A percentile compares a stretch with the other conserved stretches of the same genome.
Evolutionary conservation across 2,329 filamentous ascomycete genomes (phyloP).

Genomic region (Aspergillus thermomutatus): DNA sequence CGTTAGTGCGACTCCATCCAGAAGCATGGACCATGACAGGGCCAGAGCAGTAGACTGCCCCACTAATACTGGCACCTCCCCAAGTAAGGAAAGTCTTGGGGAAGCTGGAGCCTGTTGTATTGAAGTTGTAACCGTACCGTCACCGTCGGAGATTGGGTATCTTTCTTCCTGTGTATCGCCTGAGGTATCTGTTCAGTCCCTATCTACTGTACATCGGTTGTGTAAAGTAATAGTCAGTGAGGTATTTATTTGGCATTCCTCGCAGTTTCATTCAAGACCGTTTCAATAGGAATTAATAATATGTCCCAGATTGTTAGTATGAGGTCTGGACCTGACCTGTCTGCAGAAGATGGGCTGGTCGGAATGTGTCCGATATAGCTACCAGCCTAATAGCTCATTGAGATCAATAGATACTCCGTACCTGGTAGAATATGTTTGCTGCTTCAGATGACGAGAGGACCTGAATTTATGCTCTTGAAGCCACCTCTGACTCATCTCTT

Average conservation of each 20-base stretch:
- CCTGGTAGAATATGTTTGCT: not conserved
- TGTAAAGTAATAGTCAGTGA: no score
- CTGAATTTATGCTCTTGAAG: no score
- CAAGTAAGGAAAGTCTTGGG: no score
- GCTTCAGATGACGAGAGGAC: no score
- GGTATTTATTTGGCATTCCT: not conserved
- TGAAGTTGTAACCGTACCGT: constrained; percentile 8
- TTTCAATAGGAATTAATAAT: not conserved
- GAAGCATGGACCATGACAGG: constrained; percentile 18
- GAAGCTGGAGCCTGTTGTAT: constrained; percentile 15
- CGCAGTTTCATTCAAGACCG: no score
- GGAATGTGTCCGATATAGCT: not conserved
- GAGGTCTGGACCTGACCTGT: not conserved
- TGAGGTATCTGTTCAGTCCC: not conserved
- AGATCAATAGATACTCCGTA: not conserved
- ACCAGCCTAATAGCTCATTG: not conserved
- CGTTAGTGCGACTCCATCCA: constrained; percentile 1
- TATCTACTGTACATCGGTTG: not conserved
- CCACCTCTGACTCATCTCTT: not conserved
- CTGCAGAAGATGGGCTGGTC: not conserved
- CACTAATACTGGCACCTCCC: no score
- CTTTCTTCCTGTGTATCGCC: not conserved
- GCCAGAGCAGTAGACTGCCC: constrained; percentile 12
- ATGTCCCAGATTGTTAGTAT: not conserved
- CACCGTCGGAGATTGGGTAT: constrained; percentile 4